Evolutionary conservation across 768 basidiomycete genomes (phyloP).

Genomic region (Russula olivacea): DNA sequence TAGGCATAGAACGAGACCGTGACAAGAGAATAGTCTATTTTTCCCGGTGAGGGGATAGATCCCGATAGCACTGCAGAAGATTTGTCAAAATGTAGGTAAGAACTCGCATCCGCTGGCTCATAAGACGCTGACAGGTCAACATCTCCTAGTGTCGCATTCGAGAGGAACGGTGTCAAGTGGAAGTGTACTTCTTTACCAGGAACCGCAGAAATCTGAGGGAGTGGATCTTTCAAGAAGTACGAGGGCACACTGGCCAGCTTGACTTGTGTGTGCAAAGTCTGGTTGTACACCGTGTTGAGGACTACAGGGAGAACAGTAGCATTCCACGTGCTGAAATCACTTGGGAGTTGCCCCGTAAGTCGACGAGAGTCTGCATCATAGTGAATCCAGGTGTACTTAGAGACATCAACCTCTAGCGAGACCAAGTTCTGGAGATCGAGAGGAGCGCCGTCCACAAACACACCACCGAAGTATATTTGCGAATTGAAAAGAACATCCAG

Average conservation of each 20-base stretch:
- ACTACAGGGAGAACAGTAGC: constrained; percentile 50
- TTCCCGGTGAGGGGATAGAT: constrained; percentile 36
- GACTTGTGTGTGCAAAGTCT: constrained; percentile 58
- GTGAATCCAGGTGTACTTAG: constrained; percentile 50
- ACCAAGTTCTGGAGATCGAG: constrained; percentile 57
- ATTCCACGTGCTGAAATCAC: constrained; percentile 32
- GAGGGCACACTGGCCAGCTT: constrained; percentile 63
- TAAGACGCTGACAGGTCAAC: constrained; percentile 51
- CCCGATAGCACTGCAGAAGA: constrained; percentile 46
- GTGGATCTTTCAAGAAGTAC: constrained; percentile 54
- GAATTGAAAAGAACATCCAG: constrained; percentile 51
- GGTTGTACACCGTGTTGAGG: constrained; percentile 59
- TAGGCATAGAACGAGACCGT: constrained; percentile 61
- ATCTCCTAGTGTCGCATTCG: constrained; percentile 42
- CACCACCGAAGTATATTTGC: constrained; percentile 52
- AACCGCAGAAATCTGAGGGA: constrained; percentile 52
- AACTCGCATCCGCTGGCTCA: constrained; percentile 43
- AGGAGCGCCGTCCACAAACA: constrained; percentile 55
- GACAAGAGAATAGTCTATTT: constrained; percentile 34
- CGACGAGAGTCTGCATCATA: constrained; percentile 53
- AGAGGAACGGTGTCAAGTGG: constrained; percentile 50
- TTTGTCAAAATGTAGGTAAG: constrained; percentile 52
- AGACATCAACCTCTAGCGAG: constrained; percentile 52
- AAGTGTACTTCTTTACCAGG: constrained; percentile 50
- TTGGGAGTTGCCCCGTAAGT: constrained; percentile 61